Evolutionary conservation across 2,329 filamentous ascomycete species (phyloP), one percentile per base, ranked within the genome.

Genomic region (Hortaea sp.): DNA sequence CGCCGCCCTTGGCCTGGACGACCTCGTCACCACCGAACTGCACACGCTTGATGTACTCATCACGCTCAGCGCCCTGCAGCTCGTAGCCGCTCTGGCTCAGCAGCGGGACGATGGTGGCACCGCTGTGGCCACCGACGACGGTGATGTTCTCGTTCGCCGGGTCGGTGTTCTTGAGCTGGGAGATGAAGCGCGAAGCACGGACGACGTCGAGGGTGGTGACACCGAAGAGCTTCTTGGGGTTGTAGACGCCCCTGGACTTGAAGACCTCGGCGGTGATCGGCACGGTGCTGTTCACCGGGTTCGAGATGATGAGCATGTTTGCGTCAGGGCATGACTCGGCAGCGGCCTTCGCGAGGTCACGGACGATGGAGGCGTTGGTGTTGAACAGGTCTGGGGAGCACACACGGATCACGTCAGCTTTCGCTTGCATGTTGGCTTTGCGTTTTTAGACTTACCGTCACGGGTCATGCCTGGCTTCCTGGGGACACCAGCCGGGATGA

Each of bases 391-490:
- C 90, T 81, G 49, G 20, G 20, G 20, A 20, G 20, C 20, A 20
- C 20, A 20, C 37, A 27, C 11, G 10, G 32, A 10, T 10, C 12
- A 10, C 32, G 32, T 37, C 12, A 37, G 10, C 32, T 12, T 37
- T 10, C 32, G 10, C 10, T 6, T 2, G 20, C 20, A 20, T 20
- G 20, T 4, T 20, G 20, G 20, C 20, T 20, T 20, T 20, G 20
- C 20, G 20, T 20, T 2, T 20, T 2, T 2, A 9, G n/a, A 35
- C 32, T 53, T 73, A 82, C 79, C 79, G 74, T 98, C 92, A 78
- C 92, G 89, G 75, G 86, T 94, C 92, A 98, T 98, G 74, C 92
- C 92, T 69, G 92, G 92, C 82, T 95, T 95, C 76, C 92, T 88
- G 67, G 92, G 92, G 58, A 98, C 90, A 78, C 92, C 92, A 65